These are phyloP conservation scores for Oenanthe sinensis DNA, from an alignment of 129 eudicot species.

Conservation along the genomic window DNA sequence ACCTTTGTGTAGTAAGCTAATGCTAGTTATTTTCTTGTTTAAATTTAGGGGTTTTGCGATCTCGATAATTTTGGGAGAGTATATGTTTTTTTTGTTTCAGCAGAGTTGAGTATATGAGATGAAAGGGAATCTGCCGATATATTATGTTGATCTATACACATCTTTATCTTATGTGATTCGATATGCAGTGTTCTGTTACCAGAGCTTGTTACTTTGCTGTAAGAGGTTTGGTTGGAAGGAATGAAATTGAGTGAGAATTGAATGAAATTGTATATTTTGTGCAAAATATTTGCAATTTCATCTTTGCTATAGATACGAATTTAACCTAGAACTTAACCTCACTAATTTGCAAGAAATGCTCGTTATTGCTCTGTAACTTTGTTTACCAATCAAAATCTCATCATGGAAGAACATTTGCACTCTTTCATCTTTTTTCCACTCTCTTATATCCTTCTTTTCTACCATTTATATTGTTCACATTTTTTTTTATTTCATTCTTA, in stretches of 20 bases:
- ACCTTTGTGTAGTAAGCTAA: not conserved
- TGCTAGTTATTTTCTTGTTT: not conserved
- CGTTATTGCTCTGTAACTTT: not conserved
- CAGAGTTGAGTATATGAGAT: not conserved
- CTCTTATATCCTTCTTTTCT: too few species aligned
- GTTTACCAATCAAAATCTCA: too few species aligned
- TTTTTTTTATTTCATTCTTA: too few species aligned
- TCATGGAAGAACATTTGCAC: too few species aligned
- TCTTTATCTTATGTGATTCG: not conserved
- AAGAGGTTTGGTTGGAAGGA: not conserved
- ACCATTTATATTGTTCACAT: not conserved
- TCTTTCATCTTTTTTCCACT: too few species aligned
- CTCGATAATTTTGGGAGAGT: not conserved
- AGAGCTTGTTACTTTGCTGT: not conserved
- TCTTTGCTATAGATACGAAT: not conserved
- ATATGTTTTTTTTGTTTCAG: not conserved
- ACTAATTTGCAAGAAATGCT: not conserved
- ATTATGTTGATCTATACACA: not conserved
- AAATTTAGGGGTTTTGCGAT: not conserved
- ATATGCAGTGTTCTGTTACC: not conserved
- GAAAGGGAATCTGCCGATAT: not conserved
- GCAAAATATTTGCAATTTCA: not conserved
- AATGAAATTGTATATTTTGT: not conserved
- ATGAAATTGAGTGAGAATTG: not conserved
- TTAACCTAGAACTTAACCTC: not conserved